Evolutionary conservation across 768 basidiomycete species (phyloP), one percentile per base, ranked within the genome.

Genomic region (Cytidiella melzeri): DNA sequence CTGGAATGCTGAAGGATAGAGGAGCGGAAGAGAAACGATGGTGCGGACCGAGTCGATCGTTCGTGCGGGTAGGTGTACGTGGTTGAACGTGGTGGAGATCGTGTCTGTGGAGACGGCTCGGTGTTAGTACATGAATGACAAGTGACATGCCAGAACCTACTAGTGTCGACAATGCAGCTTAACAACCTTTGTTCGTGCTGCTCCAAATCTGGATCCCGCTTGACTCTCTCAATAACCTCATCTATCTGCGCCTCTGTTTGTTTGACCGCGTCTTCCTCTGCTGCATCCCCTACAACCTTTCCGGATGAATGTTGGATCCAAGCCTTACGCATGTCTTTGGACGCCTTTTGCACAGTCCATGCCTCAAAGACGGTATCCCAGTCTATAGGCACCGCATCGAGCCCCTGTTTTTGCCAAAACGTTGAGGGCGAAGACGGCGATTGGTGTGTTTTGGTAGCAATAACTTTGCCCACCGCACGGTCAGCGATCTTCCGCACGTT

Each of bases 11-110:
- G 79, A 71, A 6, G 93, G 93, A 60, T 92, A 81, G 21, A 97
- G 73, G 38, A 97, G 68, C 0, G 94, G 93, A 20, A 97, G 67
- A 1, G 92, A 92, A 9, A 96, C 91, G 47, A 95, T 81, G 0
- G 91, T 93, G 56, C 94, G 80, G 38, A 97, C 83, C 20, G 91
- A 87, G 65, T 97, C 93, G 42, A 95, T 87, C 0, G 92, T 95
- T 62, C 86, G 84, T 15, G 79, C 65, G 9, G 93, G 92, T 38
- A 97, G 75, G 64, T 94, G 91, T 21, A 96, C 92, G 55, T 93
- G 86, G 45, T 73, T 74, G 65, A 95, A 96, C 0, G 87, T 82
- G 6, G 92, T 94, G 11, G 84, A 77, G 70, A 92, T 81, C 0
- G 85, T 72, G 23, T 66, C 88, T 90, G 37, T 43, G 45, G 39